Percentiles rank a stretch among this genome's conserved stretches.
These are phyloP conservation scores for Metarhizium guizhouense DNA, from an alignment of 2,329 filamentous ascomycete genomes.

Conservation along the genomic window DNA sequence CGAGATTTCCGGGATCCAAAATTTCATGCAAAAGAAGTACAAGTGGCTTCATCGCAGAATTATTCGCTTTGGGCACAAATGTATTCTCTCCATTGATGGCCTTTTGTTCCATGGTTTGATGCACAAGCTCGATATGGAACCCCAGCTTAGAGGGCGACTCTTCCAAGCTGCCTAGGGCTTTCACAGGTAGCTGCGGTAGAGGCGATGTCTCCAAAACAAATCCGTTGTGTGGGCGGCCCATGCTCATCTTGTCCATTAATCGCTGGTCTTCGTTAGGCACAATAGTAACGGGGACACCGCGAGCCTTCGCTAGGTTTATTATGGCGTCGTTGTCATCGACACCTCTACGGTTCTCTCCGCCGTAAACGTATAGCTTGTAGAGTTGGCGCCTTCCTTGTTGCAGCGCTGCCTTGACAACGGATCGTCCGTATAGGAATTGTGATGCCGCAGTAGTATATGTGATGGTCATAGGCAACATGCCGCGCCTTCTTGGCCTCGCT, in stretches of 20 bases:
- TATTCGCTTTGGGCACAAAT: conserved; percentile 31
- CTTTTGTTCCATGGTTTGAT: conserved; percentile 67
- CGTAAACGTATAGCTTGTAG: conserved; percentile 77
- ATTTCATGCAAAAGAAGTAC: conserved; percentile 69
- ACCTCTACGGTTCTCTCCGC: conserved; percentile 44
- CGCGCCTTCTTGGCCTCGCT: conserved; percentile 13
- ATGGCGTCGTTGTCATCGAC: conserved; percentile 35
- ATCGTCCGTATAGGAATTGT: conserved; percentile 82
- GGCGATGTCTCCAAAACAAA: conserved; percentile 81
- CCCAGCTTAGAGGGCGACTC: conserved; percentile 34
- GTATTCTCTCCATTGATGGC: conserved; percentile 59
- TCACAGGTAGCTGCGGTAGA: conserved; percentile 62
- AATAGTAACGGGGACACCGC: conserved; percentile 45
- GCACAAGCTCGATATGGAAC: conserved; percentile 51
- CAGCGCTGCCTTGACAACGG: conserved; percentile 72
- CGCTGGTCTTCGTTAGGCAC: conserved; percentile 54
- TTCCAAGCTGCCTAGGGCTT: conserved; percentile 42
- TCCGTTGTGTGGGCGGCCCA: conserved; percentile 80
- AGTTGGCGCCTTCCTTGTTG: conserved; percentile 57
- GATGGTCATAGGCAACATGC: conserved; percentile 28
- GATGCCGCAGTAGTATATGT: conserved; percentile 75
- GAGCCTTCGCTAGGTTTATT: conserved; percentile 35
- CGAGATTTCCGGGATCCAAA: conserved; percentile 81
- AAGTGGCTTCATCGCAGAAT: conserved; percentile 48
- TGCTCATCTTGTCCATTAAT: conserved; percentile 75